Evolutionary conservation across 352 stramenopile genomes (phyloP), one percentile per base, ranked within the genome.

Genomic region (Phytophthora gonapodyides): DNA sequence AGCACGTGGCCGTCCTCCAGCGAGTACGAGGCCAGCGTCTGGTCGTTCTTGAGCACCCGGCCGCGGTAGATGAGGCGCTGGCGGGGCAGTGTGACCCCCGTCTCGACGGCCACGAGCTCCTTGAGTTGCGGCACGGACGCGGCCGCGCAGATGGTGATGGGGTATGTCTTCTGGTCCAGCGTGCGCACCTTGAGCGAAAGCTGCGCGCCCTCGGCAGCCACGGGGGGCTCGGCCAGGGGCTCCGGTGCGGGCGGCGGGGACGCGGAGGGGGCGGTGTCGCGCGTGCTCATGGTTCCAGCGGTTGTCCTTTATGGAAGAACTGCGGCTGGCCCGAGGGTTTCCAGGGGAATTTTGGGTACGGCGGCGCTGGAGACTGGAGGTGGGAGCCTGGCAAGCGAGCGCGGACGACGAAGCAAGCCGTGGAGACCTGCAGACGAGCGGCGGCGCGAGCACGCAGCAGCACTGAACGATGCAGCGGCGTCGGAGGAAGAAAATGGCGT

Each of bases 1-100:
- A 96, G 63, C 36, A 88, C 87, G 54, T 96, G 84, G 12, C 84
- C 87, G 45, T 96, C 84, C 61, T 96, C 84, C 11, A 96, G 51
- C 12, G 87, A 61, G 52, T 96, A 96, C 7, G 80, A 65, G 17
- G 80, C 64, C 51, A 96, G 75, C 43, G 59, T 67, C 67, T 93
- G 78, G 61, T 94, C 83, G 48, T 96, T 93, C 69, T 96, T 96
- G 47, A 96, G 82, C 51, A 96, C 87, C 58, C 88, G 85, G 27
- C 87, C 87, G 21, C 85, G 82, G 50, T 93, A 96, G 58, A 96
- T 96, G 44, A 96, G 81, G 37, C 87, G 66, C 69, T 96, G 87
- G 3, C 87, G 83, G 27, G 81, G 75, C 36, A 88, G 57, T 21
- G 80, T 82, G 30, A 96, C 73, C 47, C 87, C 87, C 6, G 87